Conservation (phyloP, 306 rosid genomes). For the Biancaea sappan region DNA sequence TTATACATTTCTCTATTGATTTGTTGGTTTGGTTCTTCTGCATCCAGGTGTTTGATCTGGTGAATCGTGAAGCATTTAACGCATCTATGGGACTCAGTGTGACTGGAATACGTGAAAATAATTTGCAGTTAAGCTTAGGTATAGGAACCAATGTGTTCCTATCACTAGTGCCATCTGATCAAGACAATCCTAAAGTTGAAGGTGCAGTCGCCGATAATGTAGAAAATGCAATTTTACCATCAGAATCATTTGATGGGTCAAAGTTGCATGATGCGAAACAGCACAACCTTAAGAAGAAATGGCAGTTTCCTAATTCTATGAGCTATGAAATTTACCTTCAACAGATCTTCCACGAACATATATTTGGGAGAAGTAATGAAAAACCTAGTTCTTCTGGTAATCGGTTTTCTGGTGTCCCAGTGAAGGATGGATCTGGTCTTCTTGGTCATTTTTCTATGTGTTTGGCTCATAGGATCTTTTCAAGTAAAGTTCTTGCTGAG, state of each 20-base stretch:
- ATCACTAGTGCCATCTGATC: constrained; percentile 65
- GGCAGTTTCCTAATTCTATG: constrained; percentile 53
- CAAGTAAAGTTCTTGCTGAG: constrained; percentile 79
- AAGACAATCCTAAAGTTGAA: constrained; percentile 52
- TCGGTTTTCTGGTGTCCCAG: constrained; percentile 49
- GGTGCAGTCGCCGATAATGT: constrained; percentile 42
- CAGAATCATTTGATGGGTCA: constrained; percentile 76
- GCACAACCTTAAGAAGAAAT: constrained; percentile 44
- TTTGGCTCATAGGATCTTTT: constrained; percentile 80
- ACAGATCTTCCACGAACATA: constrained; percentile 80
- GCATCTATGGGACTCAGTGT: constrained; percentile 73
- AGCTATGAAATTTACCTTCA: constrained; percentile 85
- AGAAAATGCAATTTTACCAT: constrained; percentile 65
- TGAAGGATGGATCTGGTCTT: constrained; percentile 73
- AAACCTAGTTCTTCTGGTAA: constrained; percentile 47
- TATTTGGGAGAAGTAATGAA: constrained; percentile 66
- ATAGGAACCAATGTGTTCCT: constrained; percentile 78
- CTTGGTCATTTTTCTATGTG: constrained; percentile 90
- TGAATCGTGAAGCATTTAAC: constrained; percentile 88
- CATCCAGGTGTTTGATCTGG: constrained; percentile 83
- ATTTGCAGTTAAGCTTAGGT: constrained; percentile 74
- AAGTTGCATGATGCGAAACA: constrained; percentile 53
- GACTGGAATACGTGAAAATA: constrained; percentile 88
- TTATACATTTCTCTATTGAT: constrained; percentile 25
- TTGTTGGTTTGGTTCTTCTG: constrained; percentile 30